Evolutionary conservation across 306 rosid species (phyloP), one percentile per base, ranked within the genome.

Genomic region (Acacia acuminata): DNA sequence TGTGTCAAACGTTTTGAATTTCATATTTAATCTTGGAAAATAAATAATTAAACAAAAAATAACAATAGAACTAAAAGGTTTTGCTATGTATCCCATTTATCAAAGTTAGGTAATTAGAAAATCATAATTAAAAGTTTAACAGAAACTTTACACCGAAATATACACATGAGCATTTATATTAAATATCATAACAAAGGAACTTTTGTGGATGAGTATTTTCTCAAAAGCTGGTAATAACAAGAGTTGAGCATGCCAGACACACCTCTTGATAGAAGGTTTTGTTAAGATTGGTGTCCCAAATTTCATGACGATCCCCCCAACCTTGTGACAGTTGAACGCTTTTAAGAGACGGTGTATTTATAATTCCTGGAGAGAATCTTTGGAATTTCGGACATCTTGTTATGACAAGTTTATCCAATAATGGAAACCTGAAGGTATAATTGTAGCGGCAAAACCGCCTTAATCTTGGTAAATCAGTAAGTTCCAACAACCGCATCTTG

Each of bases 281-380:
- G 36, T 56, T 76, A 24, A 76, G 70, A 48, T 76, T 3, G 13
- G 0, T 15, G 7, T n/a, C 20, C 79, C 53, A 40, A 56, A 20
- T 2, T 20, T n/a, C 5, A 20, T 7, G 2, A 1, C 2, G 1
- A 0, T 8, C 30, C 0, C 5, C 5, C 38, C 38, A 0, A 4
- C 4, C 36, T 34, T 34, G 38, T 34, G 38, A 34, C 1, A 56
- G 1, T n/a, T n/a, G 13, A 19, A 76, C 1, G 9, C 51, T 2
- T n/a, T n/a, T n/a, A n/a, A 76, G 55, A 8, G 6, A 8, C 1
- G 60, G 24, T 4, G 24, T 4, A 19, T 19, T 0, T 2, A 53
- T 6, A 9, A n/a, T 10, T 7, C 24, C 60, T 19, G 24, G 3
- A 53, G 64, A 56, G 64, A 56, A 56, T 20, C n/a, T 56, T 56